Conservation (phyloP, 106 monocot genomes). For the Cymbidium sinense region DNA sequence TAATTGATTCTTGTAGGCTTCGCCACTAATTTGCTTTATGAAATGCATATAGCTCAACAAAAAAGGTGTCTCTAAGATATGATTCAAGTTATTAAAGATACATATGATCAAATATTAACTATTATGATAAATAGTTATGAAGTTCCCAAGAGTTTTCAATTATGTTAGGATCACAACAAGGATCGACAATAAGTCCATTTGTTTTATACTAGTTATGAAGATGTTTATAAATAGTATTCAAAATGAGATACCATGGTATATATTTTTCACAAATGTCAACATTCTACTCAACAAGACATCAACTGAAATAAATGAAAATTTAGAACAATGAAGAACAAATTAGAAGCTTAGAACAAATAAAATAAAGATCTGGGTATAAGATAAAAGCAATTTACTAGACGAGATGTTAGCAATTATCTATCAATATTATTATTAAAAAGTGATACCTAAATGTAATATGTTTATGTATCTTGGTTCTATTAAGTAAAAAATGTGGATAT, state of each 20-base stretch:
- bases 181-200: not conserved
- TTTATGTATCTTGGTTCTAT: not conserved
- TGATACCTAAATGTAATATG: not conserved
- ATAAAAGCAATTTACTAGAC: not conserved
- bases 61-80: no score
- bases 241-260: not conserved
- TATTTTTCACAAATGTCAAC: not conserved
- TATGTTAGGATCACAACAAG: not conserved
- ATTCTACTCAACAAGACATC: not conserved
- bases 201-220: not conserved
- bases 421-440: not conserved
- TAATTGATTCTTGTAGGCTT: no score
- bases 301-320: not conserved
- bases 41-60: no score
- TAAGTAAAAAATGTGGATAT: no score
- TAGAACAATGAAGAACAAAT: not conserved
- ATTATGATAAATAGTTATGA: not conserved
- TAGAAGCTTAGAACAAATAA: not conserved
- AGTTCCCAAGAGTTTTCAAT: not conserved
- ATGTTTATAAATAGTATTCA: not conserved
- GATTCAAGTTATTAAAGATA: not conserved
- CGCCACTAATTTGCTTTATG: no score
- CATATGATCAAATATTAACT: not conserved
- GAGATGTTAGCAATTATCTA: not conserved
- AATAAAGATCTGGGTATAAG: not conserved